Percentiles rank a stretch among this genome's conserved stretches.
phyloP scores from a whole-genome alignment of 2,329 filamentous ascomycete species.

The Thermomyces lanuginosus region DNA sequence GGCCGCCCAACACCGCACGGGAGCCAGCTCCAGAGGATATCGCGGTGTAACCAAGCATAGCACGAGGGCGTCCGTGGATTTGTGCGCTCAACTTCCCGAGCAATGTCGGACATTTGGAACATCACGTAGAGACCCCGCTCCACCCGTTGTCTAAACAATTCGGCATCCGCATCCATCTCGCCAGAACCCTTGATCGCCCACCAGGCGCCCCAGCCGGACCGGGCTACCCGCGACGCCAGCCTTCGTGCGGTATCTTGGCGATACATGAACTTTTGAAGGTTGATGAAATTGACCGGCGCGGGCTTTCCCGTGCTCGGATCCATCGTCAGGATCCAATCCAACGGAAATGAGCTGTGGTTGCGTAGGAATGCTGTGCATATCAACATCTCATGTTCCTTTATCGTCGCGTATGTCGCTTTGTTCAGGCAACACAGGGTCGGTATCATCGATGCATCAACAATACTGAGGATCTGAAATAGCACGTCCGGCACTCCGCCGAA shows the following conservation, averaged over 20 bases:
- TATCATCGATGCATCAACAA: constrained; percentile 11
- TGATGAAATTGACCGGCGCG: constrained; percentile 10
- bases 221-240: constrained; percentile 12
- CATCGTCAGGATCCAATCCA: constrained; percentile 38
- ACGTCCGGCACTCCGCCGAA: constrained; percentile 15
- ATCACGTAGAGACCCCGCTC: constrained; percentile 15
- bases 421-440: constrained; percentile 13
- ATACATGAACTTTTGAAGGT: constrained; percentile 10
- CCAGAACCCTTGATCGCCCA: constrained; percentile 11
- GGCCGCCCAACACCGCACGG: constrained; percentile 8
- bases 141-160: constrained; percentile 12
- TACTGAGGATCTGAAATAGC: constrained; percentile 15
- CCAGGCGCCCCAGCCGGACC: constrained; percentile 15
- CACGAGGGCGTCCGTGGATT: constrained; percentile 5
- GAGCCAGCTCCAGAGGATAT: constrained; percentile 4
- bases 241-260: constrained; percentile 11
- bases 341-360: constrained; percentile 39
- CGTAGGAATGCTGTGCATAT: constrained; percentile 16
- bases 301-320: constrained; percentile 12
- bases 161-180: constrained; percentile 14
- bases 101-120: constrained; percentile 16
- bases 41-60: constrained; percentile 7
- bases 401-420: constrained; percentile 13
- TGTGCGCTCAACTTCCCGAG: constrained; percentile 8
- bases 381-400: constrained; percentile 13